Base-by-base conservation (phyloP, 2,329 filamentous ascomycete genomes). In the Trichophyton rubrum region DNA sequence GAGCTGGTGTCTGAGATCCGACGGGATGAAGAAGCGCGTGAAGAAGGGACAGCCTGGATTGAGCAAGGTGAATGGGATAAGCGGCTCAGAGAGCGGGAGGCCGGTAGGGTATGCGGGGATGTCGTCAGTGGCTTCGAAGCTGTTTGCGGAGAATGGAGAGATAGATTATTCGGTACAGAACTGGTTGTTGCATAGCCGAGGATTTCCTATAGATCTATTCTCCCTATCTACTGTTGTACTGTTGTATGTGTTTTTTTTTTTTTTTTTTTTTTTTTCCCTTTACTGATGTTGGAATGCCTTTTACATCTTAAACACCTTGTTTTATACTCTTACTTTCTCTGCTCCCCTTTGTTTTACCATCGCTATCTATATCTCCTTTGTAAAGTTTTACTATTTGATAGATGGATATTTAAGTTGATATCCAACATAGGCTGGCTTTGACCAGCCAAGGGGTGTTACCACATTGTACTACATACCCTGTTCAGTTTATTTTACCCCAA, bases 111-210 rank as follows among this genome's bases (percentile, higher is more conserved):
- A 13, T 97, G 93, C 73, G 81, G 85, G 3, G 90, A 95, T 63
- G 91, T 99, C 0, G 86, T 96, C 38, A 86, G 87, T 53, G 93
- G 93, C 0, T 97, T 99, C 69, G 92, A 96, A 73, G 86, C 90
- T 70, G 85, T 92, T 0, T 96, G 90, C 74, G 86, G 91, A 61
- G 82, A 84, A 61, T 93, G 91, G 88, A 83, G 91, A 70, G 84
- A 85, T 69, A 83, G 87, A 66, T 75, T 95, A 56, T 80, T 90
- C 62, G 85, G 74, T n/a, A 63, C 67, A 8, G 69, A 67, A 22
- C 67, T 67, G 49, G 66, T 67, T 60, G 67, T 67, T 55, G 64
- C 71, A 22, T 65, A 47, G 64, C 11, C 4, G 9, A 8, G 9
- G 20, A 13, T 22, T 47, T 11, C 17, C n/a, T 24, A 47, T 57